Conservation (phyloP, 805 yeast genomes). For the Saccharomycopsis malanga region DNA sequence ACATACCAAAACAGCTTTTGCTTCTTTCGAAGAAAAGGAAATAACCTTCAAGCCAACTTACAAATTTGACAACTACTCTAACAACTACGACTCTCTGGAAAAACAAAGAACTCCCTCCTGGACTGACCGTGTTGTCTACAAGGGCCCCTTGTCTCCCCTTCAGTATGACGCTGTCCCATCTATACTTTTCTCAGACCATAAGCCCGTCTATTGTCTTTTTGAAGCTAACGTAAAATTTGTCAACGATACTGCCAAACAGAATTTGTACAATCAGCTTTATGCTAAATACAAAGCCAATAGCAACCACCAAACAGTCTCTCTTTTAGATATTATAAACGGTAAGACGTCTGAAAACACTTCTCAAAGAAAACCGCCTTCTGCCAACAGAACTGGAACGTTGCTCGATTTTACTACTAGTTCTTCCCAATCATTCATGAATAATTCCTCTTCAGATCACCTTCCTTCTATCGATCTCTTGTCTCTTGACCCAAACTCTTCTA, state of each 20-base stretch:
- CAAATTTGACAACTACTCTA: conserved; percentile 82
- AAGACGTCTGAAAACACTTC: conserved; percentile 12
- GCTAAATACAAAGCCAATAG: conserved; percentile 39
- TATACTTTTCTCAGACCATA: conserved; percentile 74
- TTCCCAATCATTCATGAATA: conserved; percentile 21
- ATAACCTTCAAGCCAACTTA: conserved; percentile 84
- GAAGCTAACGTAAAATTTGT: conserved; percentile 58
- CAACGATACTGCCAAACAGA: conserved; percentile 53
- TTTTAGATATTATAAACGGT: conserved; percentile 24
- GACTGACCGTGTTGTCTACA: conserved; percentile 83
- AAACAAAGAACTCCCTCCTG: conserved; percentile 92
- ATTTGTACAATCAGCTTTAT: conserved; percentile 52
- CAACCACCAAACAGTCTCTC: conserved; percentile 25
- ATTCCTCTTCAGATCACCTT: background rate
- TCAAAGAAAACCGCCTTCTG: conserved; percentile 12
- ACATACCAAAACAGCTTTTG: conserved; percentile 63
- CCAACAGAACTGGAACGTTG: conserved; percentile 1
- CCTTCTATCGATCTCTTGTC: conserved; percentile 6
- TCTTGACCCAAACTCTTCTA: too few relatives aligned
- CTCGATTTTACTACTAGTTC: background rate
- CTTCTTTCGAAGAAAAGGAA: conserved; percentile 67
- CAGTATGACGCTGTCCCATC: conserved; percentile 60
- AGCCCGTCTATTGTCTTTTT: conserved; percentile 84
- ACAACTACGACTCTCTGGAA: conserved; percentile 78
- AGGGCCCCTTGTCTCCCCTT: conserved; percentile 55